These are phyloP conservation scores for Entophlyctis luteolus DNA, from an alignment of 192 early-diverging fungal species.

Conservation along the genomic window DNA sequence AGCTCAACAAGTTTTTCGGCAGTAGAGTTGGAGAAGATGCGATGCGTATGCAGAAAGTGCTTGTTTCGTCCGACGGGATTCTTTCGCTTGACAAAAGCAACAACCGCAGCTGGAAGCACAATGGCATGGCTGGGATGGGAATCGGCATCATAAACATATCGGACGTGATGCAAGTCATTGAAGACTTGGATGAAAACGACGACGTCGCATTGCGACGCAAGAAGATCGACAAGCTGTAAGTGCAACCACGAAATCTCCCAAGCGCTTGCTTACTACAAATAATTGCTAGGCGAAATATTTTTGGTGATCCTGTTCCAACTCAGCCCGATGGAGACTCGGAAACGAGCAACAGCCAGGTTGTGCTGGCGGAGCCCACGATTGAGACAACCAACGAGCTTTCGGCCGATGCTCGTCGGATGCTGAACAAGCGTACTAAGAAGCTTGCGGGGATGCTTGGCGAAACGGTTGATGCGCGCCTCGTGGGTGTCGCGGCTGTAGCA, in stretches of 20 bases:
- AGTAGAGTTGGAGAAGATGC: conserved; percentile 54
- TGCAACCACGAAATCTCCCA: conserved; percentile 2
- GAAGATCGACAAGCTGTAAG: conserved; percentile 42
- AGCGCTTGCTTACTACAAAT: background rate
- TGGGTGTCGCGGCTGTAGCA: conserved; percentile 3
- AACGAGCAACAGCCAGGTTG: background rate
- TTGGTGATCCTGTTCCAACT: conserved; percentile 21
- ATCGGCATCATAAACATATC: background rate
- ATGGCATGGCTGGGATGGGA: no score
- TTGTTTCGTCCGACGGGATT: background rate
- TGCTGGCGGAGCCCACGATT: background rate
- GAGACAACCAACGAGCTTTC: conserved; percentile 51
- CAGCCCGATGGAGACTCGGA: background rate
- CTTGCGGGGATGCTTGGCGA: conserved; percentile 59
- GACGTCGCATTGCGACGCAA: conserved; percentile 18
- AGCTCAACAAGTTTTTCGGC: conserved; percentile 69
- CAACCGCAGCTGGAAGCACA: no score
- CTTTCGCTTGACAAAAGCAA: background rate
- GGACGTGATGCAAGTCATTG: conserved; percentile 13
- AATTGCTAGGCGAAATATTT: conserved; percentile 9
- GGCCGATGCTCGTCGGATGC: conserved; percentile 49
- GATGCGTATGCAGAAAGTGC: conserved; percentile 45
- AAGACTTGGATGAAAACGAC: conserved; percentile 13
- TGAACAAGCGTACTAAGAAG: conserved; percentile 61
- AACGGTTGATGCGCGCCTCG: conserved; percentile 43